Percentiles rank a stretch among this genome's conserved stretches.
These are phyloP conservation scores for Trametes cubensis DNA, from an alignment of 768 basidiomycete species.

Conservation along the genomic window DNA sequence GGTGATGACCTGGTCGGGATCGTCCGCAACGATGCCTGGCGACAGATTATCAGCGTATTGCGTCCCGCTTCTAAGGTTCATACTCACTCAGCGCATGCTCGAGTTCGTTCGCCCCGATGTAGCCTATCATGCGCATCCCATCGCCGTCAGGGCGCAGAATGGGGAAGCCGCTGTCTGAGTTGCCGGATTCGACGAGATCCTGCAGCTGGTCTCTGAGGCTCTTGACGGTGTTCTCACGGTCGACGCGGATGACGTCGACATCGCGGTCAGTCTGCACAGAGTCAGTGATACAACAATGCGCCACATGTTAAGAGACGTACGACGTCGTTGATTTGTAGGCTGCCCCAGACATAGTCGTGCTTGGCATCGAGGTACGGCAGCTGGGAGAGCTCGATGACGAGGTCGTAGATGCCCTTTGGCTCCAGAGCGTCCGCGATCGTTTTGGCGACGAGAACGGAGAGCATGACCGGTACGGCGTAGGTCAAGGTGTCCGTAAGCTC, in stretches of 20 bases:
- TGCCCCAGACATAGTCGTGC: slow-evolving; percentile 87
- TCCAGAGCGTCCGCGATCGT: slow-evolving; percentile 87
- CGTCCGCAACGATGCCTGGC: slow-evolving; percentile 74
- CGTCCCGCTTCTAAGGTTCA: not conserved
- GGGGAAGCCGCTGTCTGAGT: slow-evolving; percentile 86
- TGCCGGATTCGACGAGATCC: slow-evolving; percentile 55
- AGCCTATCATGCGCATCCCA: slow-evolving; percentile 76
- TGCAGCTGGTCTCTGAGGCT: slow-evolving; percentile 73
- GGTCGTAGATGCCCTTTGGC: slow-evolving; percentile 95
- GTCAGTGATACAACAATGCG: not conserved
- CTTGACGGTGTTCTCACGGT: slow-evolving; percentile 75
- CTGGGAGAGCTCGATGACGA: slow-evolving; percentile 86
- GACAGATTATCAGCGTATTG: not conserved
- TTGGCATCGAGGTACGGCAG: slow-evolving; percentile 93
- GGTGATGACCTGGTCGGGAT: slow-evolving; percentile 63
- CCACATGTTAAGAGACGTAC: slow-evolving; percentile 50
- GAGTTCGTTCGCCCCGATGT: slow-evolving; percentile 90
- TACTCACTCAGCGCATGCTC: slow-evolving; percentile 86
- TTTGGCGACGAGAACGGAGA: slow-evolving; percentile 86
- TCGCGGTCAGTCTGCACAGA: slow-evolving; percentile 60
- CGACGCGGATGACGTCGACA: slow-evolving; percentile 71
- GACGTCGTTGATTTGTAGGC: slow-evolving; percentile 73
- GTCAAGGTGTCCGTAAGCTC: slow-evolving; percentile 93
- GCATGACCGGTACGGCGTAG: slow-evolving; percentile 90
- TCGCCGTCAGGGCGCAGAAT: slow-evolving; percentile 61